phyloP scores from a whole-genome alignment of 2,329 filamentous ascomycete genomes.

The Didymella segeticola region DNA sequence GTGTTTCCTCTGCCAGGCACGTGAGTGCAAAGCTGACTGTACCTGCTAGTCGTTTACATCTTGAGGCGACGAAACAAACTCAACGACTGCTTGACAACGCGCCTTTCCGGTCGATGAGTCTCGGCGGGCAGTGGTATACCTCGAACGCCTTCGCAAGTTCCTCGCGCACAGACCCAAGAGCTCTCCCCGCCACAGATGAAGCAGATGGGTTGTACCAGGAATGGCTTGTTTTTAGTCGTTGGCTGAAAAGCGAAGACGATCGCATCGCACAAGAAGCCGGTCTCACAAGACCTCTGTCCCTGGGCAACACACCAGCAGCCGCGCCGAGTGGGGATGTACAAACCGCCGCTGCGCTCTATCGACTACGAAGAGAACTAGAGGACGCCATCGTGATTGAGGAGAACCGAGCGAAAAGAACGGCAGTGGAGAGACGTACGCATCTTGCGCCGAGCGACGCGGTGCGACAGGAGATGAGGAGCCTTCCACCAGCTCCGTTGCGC shows the following conservation, averaged over 20 bases:
- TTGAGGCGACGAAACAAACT: slow-evolving; percentile 36
- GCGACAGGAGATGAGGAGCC: slow-evolving; percentile 32
- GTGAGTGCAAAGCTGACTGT: slow-evolving; percentile 1
- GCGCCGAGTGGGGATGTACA: slow-evolving; percentile 29
- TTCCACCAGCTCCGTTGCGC: slow-evolving; percentile 34
- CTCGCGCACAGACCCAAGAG: slow-evolving; percentile 23
- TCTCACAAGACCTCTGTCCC: slow-evolving; percentile 27
- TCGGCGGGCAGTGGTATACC: slow-evolving; percentile 36
- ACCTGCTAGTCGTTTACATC: slow-evolving; percentile 31
- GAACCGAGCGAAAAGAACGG: slow-evolving; percentile 38
- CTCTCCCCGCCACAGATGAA: slow-evolving; percentile 36
- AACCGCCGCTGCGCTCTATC: slow-evolving; percentile 37
- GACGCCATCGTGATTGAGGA: slow-evolving; percentile 42
- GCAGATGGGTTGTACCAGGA: slow-evolving; percentile 39
- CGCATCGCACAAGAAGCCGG: slow-evolving; percentile 30
- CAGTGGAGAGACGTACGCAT: slow-evolving; percentile 32
- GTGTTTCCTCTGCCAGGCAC: not conserved
- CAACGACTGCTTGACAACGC: slow-evolving; percentile 21
- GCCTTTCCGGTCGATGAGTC: slow-evolving; percentile 31
- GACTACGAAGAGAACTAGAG: slow-evolving; percentile 37
- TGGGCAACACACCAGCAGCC: slow-evolving; percentile 28
- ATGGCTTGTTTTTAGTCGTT: slow-evolving; percentile 39
- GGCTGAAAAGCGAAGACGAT: slow-evolving; percentile 38
- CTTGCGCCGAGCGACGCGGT: slow-evolving; percentile 40
- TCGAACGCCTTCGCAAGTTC: slow-evolving; percentile 28